phyloP scores from a whole-genome alignment of 78 protist genomes.

The Speleostelium caveatum region DNA sequence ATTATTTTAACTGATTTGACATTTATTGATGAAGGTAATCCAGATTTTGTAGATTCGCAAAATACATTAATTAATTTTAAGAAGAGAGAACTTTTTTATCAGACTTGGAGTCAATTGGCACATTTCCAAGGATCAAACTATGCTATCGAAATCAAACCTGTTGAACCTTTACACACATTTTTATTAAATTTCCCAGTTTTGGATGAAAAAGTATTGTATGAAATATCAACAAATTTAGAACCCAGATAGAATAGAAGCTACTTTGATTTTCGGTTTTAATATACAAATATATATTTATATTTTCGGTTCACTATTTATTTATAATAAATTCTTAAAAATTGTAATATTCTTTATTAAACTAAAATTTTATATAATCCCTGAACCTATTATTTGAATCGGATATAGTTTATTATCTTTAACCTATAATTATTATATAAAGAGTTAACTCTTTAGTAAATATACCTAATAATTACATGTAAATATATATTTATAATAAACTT shows the following conservation, averaged over 20 bases:
- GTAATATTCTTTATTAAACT: too few species aligned
- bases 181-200: constrained; percentile 64
- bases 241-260: constrained; percentile 73
- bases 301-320: too few species aligned
- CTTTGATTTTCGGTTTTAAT: too few species aligned
- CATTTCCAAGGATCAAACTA: constrained; percentile 47
- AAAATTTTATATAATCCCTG: too few species aligned
- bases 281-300: too few species aligned
- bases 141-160: constrained; percentile 34
- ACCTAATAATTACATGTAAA: too few species aligned
- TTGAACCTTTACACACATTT: constrained; percentile 67
- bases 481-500: background rate
- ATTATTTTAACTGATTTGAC: constrained; percentile 73
- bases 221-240: constrained; percentile 46
- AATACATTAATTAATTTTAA: constrained; percentile 59
- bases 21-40: constrained; percentile 83
- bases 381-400: too few species aligned
- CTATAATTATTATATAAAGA: too few species aligned
- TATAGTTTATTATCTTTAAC: too few species aligned
- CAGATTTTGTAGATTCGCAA: background rate
- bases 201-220: constrained; percentile 60
- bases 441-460: too few species aligned
- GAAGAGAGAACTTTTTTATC: constrained; percentile 73
- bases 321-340: too few species aligned
- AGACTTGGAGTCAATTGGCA: constrained; percentile 53